A percentile compares a stretch with the other conserved stretches of the same genome.
phyloP scores from a whole-genome alignment of 2,329 filamentous ascomycete species.

The Cercospora berteroae region DNA sequence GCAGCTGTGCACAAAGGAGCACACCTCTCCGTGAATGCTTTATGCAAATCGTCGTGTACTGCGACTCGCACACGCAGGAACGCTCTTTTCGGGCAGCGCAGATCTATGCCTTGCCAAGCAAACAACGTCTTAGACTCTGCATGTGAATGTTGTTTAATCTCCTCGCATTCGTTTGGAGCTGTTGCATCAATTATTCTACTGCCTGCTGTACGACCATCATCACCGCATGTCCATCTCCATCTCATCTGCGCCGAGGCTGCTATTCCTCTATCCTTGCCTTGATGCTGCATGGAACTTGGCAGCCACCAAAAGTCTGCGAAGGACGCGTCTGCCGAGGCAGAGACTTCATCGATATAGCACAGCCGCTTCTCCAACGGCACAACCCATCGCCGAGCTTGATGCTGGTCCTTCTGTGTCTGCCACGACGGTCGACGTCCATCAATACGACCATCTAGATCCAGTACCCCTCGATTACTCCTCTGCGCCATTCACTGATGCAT shows the following conservation, averaged over 20 bases:
- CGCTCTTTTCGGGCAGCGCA: not conserved
- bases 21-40: not conserved
- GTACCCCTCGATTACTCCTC: conserved; percentile 78
- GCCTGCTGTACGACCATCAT: not conserved
- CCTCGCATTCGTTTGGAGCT: not conserved
- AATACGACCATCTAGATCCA: conserved; percentile 46
- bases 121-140: conserved; percentile 1
- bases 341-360: conserved; percentile 19
- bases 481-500: conserved; percentile 83
- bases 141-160: conserved; percentile 6
- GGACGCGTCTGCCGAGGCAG: conserved; percentile 8
- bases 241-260: conserved; percentile 20
- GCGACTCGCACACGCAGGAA: not conserved
- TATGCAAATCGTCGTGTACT: not conserved
- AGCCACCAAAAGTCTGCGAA: not conserved
- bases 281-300: conserved; percentile 9
- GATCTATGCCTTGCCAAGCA: conserved; percentile 3
- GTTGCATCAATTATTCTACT: not conserved
- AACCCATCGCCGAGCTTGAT: conserved; percentile 8
- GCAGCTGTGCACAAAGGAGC: not conserved
- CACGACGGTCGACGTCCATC: not conserved
- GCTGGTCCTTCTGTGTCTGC: not conserved
- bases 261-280: conserved; percentile 49
- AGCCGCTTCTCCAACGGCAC: conserved; percentile 8
- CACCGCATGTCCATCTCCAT: conserved; percentile 9